phyloP scores from a whole-genome alignment of 202 grass and related monocot genomes.

The Zizania palustris region DNA sequence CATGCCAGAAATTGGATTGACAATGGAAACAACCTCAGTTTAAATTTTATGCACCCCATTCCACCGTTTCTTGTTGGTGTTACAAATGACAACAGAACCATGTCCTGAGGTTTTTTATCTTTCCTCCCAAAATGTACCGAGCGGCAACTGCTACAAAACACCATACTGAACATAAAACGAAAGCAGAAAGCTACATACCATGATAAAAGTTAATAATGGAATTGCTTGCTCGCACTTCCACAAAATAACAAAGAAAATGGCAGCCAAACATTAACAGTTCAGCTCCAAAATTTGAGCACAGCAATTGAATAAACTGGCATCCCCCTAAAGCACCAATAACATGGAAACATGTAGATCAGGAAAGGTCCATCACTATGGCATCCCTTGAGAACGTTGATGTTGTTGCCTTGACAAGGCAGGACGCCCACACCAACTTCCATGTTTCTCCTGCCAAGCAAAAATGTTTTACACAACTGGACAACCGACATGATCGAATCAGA shows the following conservation, averaged over 20 bases:
- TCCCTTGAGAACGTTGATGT: conserved; percentile 49
- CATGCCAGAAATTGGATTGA: conserved; percentile 15
- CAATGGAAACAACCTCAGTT: conserved; percentile 29
- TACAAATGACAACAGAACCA: conserved; percentile 48
- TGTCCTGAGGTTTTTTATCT: conserved; percentile 24
- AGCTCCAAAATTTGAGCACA: conserved; percentile 76
- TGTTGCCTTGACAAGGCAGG: conserved; percentile 51
- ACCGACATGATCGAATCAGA: conserved; percentile 74
- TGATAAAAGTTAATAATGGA: conserved; percentile 42
- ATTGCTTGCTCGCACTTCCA: conserved; percentile 57
- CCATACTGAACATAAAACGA: conserved; percentile 41
- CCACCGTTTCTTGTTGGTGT: conserved; percentile 46
- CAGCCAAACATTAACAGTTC: conserved; percentile 65
- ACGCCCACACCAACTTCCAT: conserved; percentile 27
- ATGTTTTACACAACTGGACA: conserved; percentile 76
- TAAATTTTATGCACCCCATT: conserved; percentile 45
- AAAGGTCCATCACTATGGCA: conserved; percentile 41
- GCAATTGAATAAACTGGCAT: conserved; percentile 58
- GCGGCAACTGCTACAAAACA: conserved; percentile 43
- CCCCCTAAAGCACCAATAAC: conserved; percentile 52
- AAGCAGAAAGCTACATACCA: conserved; percentile 64
- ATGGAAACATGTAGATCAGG: conserved; percentile 45
- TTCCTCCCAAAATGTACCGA: conserved; percentile 45
- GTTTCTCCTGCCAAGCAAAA: conserved; percentile 54
- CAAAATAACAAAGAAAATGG: conserved; percentile 60